A percentile compares a stretch with the other conserved stretches of the same genome.
Conservation (phyloP, 2,329 filamentous ascomycete species). For the Penicillium frequentans region DNA sequence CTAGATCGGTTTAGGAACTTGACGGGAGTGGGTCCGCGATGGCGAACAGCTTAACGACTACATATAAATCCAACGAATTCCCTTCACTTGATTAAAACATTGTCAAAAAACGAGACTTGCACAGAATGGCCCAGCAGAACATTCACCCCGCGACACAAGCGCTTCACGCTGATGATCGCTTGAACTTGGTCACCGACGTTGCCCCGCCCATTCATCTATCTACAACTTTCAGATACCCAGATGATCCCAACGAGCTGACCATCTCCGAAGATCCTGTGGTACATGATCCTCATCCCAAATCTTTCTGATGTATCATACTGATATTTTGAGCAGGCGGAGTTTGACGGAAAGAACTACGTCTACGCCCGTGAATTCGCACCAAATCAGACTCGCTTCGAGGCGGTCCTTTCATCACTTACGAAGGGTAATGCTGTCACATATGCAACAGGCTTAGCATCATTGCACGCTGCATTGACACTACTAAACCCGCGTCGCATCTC, state of each 20-base stretch:
- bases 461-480: slow-evolving; percentile 79
- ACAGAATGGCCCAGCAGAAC: slow-evolving; percentile 19
- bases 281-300: slow-evolving; percentile 22
- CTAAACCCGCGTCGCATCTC: slow-evolving; percentile 80
- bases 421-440: slow-evolving; percentile 68
- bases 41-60: background rate
- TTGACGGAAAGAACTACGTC: slow-evolving; percentile 56
- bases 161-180: slow-evolving; percentile 76
- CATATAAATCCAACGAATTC: background rate
- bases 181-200: slow-evolving; percentile 73
- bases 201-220: slow-evolving; percentile 87
- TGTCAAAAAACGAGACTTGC: background rate
- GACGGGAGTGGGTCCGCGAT: slow-evolving; percentile 17
- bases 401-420: slow-evolving; percentile 74
- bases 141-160: slow-evolving; percentile 55
- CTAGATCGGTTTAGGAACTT: slow-evolving; percentile 19
- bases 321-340: slow-evolving; percentile 15
- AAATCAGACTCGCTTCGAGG: slow-evolving; percentile 81
- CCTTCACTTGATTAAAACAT: background rate
- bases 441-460: slow-evolving; percentile 77
- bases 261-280: slow-evolving; percentile 56
- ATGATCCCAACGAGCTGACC: slow-evolving; percentile 65
- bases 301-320: background rate
- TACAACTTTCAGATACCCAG: slow-evolving; percentile 81
- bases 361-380: slow-evolving; percentile 82